Percentiles rank a stretch among this genome's conserved stretches.
These are phyloP conservation scores for Xylaria intraflava DNA, from an alignment of 495 filamentous ascomycete species.

Conservation along the genomic window DNA sequence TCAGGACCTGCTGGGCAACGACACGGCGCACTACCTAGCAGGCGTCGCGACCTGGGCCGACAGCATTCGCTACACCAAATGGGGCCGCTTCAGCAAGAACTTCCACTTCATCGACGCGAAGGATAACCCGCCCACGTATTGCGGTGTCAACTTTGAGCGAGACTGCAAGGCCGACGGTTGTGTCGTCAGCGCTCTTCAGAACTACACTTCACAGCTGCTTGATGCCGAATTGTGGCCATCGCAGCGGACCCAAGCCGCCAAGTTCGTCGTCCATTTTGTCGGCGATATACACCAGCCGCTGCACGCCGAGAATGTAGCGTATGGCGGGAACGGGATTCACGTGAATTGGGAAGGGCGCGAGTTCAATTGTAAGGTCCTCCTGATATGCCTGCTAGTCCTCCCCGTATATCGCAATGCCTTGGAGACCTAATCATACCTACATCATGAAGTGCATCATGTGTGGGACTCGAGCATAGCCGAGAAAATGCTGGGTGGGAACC, in stretches of 20 bases:
- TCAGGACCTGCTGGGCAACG: conserved; percentile 37
- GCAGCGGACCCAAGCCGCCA: conserved; percentile 47
- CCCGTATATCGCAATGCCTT: neutral
- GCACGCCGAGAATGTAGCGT: conserved; percentile 52
- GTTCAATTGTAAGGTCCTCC: conserved; percentile 28
- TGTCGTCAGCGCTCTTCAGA: conserved; percentile 54
- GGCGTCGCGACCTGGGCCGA: conserved; percentile 60
- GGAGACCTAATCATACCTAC: neutral
- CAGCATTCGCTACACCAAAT: conserved; percentile 52
- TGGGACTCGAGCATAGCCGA: conserved; percentile 59
- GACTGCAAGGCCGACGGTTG: conserved; percentile 59
- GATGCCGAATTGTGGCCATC: conserved; percentile 29
- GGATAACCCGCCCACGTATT: conserved; percentile 53
- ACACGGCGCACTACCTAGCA: conserved; percentile 49
- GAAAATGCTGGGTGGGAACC: conserved; percentile 47
- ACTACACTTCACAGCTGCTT: conserved; percentile 49
- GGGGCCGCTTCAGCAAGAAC: conserved; percentile 47
- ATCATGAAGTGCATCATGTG: conserved; percentile 46
- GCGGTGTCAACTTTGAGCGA: conserved; percentile 52
- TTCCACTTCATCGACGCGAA: conserved; percentile 70
- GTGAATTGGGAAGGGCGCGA: conserved; percentile 47
- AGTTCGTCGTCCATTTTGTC: conserved; percentile 59
- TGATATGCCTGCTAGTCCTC: conserved; percentile 11
- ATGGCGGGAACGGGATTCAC: conserved; percentile 55
- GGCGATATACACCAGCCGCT: conserved; percentile 63